Conservation (phyloP, 495 filamentous ascomycete genomes). For the Lophium mytilinum region DNA sequence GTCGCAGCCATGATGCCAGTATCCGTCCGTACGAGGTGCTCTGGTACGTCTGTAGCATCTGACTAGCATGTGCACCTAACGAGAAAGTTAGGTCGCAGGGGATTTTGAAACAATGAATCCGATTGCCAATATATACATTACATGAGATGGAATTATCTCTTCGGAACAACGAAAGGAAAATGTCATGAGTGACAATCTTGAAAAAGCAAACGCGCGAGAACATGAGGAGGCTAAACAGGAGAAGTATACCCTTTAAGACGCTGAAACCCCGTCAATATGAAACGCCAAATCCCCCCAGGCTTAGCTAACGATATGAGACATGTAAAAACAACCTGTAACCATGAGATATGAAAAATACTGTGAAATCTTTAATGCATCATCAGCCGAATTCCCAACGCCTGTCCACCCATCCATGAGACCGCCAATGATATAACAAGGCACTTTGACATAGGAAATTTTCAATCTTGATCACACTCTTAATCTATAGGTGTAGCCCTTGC, state of each 20-base stretch:
- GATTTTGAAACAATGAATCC: too few species aligned
- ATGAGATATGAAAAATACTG: too few species aligned
- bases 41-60: too few species aligned
- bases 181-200: neutral
- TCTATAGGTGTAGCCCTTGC: conserved; percentile 23
- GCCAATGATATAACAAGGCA: neutral
- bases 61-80: too few species aligned
- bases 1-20: too few species aligned
- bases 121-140: neutral
- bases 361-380: too few species aligned
- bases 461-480: neutral
- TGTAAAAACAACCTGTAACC: neutral
- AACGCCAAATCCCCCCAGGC: neutral
- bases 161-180: neutral
- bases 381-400: too few species aligned
- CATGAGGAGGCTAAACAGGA: neutral
- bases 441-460: neutral
- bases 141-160: neutral
- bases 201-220: too few species aligned
- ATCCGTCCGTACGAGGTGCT: too few species aligned
- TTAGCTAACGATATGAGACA: neutral
- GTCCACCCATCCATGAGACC: neutral
- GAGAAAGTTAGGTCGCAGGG: too few species aligned
- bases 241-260: neutral
- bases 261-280: neutral